These are phyloP conservation scores for Malus hybrid DNA, from an alignment of 331 rosid species.

Conservation along the genomic window DNA sequence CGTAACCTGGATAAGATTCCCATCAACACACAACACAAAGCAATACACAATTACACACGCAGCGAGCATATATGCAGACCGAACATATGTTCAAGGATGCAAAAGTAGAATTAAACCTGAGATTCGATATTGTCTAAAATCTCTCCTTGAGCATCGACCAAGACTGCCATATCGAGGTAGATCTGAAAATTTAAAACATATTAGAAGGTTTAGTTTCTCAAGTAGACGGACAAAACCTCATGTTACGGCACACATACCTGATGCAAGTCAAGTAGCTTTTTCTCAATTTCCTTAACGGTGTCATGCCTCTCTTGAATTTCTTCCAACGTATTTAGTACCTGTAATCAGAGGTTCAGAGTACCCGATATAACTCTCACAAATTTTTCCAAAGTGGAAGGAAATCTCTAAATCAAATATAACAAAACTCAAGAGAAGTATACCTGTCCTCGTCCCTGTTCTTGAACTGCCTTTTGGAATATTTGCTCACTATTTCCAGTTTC, in stretches of 20 bases:
- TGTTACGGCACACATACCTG: constrained; percentile 41
- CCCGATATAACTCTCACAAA: not conserved
- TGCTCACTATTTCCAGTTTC: constrained; percentile 99
- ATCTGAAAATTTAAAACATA: constrained; percentile 39
- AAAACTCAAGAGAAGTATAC: constrained; percentile 29
- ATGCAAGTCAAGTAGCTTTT: constrained; percentile 87
- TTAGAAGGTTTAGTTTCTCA: constrained; percentile 9
- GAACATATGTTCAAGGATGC: constrained; percentile 14
- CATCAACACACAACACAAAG: constrained; percentile 33
- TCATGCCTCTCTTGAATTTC: constrained; percentile 98
- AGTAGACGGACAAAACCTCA: not conserved
- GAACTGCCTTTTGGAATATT: constrained; percentile 86
- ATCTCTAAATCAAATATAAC: not conserved
- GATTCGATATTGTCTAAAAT: constrained; percentile 85
- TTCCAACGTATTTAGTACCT: constrained; percentile 81
- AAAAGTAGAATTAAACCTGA: constrained; percentile 51
- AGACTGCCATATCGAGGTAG: constrained; percentile 89
- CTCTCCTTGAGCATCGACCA: constrained; percentile 93
- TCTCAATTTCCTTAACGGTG: constrained; percentile 87
- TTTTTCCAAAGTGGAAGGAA: not conserved
- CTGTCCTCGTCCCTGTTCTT: constrained; percentile 89
- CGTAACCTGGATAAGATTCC: constrained; percentile 59
- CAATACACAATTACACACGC: constrained; percentile 15
- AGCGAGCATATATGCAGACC: constrained; percentile 13
- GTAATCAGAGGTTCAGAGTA: constrained; percentile 2